Percentiles rank a stretch among this genome's conserved stretches.
These are phyloP conservation scores for Naumovozyma castellii DNA, from an alignment of 805 yeast species.

Conservation along the genomic window DNA sequence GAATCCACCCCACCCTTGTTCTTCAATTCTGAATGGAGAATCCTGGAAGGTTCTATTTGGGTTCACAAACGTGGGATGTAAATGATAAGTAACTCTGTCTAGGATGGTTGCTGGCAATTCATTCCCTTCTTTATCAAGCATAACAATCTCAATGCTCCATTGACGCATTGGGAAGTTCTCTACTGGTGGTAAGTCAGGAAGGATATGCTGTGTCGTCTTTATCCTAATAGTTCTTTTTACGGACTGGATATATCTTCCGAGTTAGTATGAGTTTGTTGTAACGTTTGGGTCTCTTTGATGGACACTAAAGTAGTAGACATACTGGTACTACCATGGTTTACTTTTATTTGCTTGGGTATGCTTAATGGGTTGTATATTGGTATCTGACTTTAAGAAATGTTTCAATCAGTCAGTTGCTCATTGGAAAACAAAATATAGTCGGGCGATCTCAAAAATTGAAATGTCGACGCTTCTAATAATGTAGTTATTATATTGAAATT, in stretches of 20 bases:
- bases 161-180: conserved; percentile 90
- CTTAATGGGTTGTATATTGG: no score
- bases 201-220: conserved; percentile 74
- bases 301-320: not conserved
- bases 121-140: conserved; percentile 71
- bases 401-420: no score
- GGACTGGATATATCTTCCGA: conserved; percentile 16
- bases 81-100: conserved; percentile 85
- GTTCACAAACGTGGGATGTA: conserved; percentile 90
- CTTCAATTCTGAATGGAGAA: conserved; percentile 79
- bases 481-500: no score
- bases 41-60: conserved; percentile 75
- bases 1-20: conserved; percentile 98
- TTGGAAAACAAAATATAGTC: no score
- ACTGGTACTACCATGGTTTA: not conserved
- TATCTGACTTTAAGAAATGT: no score
- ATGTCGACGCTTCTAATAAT: no score
- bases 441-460: no score
- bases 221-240: conserved; percentile 82
- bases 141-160: conserved; percentile 74
- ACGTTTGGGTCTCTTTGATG: not conserved
- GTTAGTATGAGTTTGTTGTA: no score
- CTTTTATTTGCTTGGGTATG: not conserved
- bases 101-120: conserved; percentile 79
- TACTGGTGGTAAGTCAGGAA: conserved; percentile 74